phyloP scores from a whole-genome alignment of 345 rosid genomes.

The Tarenaya hassleriana region DNA sequence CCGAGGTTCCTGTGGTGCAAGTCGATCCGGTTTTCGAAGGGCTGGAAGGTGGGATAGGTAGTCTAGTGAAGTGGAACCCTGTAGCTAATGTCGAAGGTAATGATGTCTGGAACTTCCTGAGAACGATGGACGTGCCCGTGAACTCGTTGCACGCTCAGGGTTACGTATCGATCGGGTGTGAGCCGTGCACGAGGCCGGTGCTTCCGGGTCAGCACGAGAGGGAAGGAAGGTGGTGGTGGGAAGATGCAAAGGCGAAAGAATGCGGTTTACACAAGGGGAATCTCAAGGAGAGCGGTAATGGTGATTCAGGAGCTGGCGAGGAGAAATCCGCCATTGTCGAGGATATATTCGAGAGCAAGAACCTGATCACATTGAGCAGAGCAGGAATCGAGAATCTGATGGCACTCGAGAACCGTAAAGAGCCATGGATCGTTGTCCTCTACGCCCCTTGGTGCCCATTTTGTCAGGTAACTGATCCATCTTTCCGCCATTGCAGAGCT shows the following conservation, averaged over 20 bases:
- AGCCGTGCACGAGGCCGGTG: constrained; percentile 74
- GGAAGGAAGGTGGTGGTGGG: constrained; percentile 97
- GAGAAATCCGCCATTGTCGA: constrained; percentile 26
- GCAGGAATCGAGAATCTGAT: constrained; percentile 58
- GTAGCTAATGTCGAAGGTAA: constrained; percentile 49
- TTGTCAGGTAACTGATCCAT: constrained; percentile 41
- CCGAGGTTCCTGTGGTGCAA: constrained; percentile 62
- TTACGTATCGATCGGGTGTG: constrained; percentile 70
- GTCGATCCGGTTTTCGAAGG: constrained; percentile 78
- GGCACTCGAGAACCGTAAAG: constrained; percentile 45
- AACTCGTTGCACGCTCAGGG: constrained; percentile 57
- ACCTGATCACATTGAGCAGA: constrained; percentile 47
- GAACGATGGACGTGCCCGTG: constrained; percentile 61
- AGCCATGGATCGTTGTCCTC: constrained; percentile 65
- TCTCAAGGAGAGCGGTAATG: constrained; percentile 33
- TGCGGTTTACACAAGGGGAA: constrained; percentile 82
- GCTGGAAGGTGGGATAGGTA: constrained; percentile 58
- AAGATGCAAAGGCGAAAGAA: constrained; percentile 76
- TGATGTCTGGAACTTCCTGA: constrained; percentile 63
- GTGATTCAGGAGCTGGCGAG: constrained; percentile 29
- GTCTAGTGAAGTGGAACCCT: constrained; percentile 79
- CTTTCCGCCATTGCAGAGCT: no score
- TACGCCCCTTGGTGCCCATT: constrained; percentile 85
- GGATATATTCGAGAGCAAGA: constrained; percentile 48
- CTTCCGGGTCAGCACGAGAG: constrained; percentile 84